Base-by-base conservation (phyloP, 1,284 basidiomycete species). In the Ganoderma leucocontextum region DNA sequence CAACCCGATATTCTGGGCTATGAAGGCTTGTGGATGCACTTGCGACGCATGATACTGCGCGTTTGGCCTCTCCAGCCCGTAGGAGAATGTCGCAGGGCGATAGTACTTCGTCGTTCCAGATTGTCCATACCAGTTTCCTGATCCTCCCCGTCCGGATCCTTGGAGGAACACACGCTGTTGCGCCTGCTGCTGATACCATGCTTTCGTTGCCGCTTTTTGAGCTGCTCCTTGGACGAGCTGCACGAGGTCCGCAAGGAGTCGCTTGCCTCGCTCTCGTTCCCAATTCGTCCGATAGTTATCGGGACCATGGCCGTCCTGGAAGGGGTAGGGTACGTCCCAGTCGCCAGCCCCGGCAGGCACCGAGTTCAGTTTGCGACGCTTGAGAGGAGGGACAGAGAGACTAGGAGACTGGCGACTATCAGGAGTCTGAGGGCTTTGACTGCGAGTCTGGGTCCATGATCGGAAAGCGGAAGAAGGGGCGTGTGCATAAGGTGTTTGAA, bases 261-360 rank as follows among this genome's bases (percentile, higher is more conserved):
- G 86, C 69, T 86, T 87, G 6, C 86, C 84, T 39, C 91, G 85
- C 52, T 90, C 84, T 62, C 80, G 83, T 70, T 88, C 85, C 92
- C 92, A 93, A 41, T 80, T 87, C 60, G 81, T 76, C 8, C 80
- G 82, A 76, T 93, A 93, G 25, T 83, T 80, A 25, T 84, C 77
- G 0, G 92, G 90, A 1, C 90, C 92, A 73, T 94, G 89, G 36
- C 91, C 91, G 49, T 83, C 80, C 22, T 82, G 79, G 72, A 93
- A 93, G 9, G 92, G 92, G 76, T 90, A 94, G 0, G 92, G 92
- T 0, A 93, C 85, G 73, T 93, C 91, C 92, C 92, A 94, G 75
- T 93, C 91, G 4, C 78, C 83, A 8, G 92, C 92, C 10, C 92
- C 92, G 35, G 92, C 92, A 44, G 92, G 92, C 4, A 94, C 91